Evolutionary conservation across 2,329 filamentous ascomycete species (phyloP).

Genomic region (Coniochaeta sp.): DNA sequence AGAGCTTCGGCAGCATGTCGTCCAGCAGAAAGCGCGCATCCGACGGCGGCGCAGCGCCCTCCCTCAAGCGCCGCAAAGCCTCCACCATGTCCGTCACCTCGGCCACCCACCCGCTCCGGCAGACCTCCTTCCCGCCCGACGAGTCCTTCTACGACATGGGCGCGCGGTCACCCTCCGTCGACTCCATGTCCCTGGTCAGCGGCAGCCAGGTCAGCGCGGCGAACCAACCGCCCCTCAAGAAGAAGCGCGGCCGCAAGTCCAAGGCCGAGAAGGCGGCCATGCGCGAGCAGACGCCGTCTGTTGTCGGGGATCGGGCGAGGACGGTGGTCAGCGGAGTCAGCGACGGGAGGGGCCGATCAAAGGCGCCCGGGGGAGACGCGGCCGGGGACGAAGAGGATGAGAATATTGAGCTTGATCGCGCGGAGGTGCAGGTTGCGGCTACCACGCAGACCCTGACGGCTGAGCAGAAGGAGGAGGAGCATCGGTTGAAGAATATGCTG

Average conservation of each 20-base stretch:
- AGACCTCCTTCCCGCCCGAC: constrained; percentile 73
- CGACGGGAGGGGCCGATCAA: constrained; percentile 21
- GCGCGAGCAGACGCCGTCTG: constrained; percentile 38
- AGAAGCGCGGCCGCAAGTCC: constrained; percentile 56
- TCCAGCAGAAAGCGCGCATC: constrained; percentile 55
- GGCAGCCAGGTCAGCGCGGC: constrained; percentile 27
- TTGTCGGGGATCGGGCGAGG: constrained; percentile 29
- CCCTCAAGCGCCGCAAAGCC: constrained; percentile 62
- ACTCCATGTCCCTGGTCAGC: constrained; percentile 51
- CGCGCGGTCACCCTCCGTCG: constrained; percentile 58
- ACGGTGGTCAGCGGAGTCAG: constrained; percentile 34
- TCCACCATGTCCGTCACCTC: constrained; percentile 53
- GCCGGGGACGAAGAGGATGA: constrained; percentile 43
- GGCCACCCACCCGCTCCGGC: constrained; percentile 60
- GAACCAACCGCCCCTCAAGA: constrained; percentile 28
- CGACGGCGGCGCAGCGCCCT: constrained; percentile 40
- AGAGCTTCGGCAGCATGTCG: constrained; percentile 6
- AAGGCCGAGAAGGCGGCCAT: constrained; percentile 36
- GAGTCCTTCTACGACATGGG: constrained; percentile 29
- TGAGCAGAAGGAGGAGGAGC: constrained; percentile 63
- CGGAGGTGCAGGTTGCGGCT: constrained; percentile 22
- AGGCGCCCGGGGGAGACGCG: constrained; percentile 36
- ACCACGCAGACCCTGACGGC: constrained; percentile 52
- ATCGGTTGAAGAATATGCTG: constrained; percentile 53
- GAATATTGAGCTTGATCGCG: constrained; percentile 38